Percentiles rank a stretch among this genome's conserved stretches.
Evolutionary conservation across 306 rosid species (phyloP).

Genomic region (Rosa chinensis): DNA sequence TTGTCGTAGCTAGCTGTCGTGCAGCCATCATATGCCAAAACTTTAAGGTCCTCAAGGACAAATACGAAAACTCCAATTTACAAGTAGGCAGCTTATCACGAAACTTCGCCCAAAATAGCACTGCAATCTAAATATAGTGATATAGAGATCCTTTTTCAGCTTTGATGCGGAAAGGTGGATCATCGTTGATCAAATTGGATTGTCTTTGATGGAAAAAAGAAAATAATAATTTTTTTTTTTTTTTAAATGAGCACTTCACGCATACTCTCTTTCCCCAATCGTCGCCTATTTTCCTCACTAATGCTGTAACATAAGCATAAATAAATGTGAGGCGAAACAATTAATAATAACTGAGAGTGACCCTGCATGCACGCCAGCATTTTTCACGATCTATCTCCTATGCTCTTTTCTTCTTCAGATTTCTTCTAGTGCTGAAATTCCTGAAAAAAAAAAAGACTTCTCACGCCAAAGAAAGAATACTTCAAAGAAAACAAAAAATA

Average conservation of each 20-base stretch:
- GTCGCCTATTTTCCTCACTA: slow-evolving; percentile 25
- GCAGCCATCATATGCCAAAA: not conserved
- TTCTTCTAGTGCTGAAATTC: not conserved
- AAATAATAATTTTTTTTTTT: not conserved
- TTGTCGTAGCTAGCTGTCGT: not conserved
- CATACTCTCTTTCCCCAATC: slow-evolving; percentile 28
- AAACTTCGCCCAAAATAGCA: slow-evolving; percentile 10
- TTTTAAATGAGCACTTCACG: slow-evolving; percentile 13
- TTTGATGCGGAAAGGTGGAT: not conserved
- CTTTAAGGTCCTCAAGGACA: not conserved
- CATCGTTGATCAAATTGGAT: not conserved
- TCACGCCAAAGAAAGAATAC: not conserved
- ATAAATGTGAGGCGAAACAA: slow-evolving; percentile 4
- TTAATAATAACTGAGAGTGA: not conserved
- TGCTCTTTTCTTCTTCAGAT: not conserved
- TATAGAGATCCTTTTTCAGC: slow-evolving; percentile 14
- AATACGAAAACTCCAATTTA: not conserved
- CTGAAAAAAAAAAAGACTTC: not conserved
- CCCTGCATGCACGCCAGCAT: slow-evolving; percentile 17
- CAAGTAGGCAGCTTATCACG: slow-evolving; percentile 8
- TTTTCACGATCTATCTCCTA: slow-evolving; percentile 13
- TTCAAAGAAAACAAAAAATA: not conserved
- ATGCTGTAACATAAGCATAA: not conserved
- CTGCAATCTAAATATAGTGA: slow-evolving; percentile 1
- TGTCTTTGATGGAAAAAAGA: not conserved